phyloP scores from a whole-genome alignment of 805 yeast species.

The Wickerhamiella dianesei region DNA sequence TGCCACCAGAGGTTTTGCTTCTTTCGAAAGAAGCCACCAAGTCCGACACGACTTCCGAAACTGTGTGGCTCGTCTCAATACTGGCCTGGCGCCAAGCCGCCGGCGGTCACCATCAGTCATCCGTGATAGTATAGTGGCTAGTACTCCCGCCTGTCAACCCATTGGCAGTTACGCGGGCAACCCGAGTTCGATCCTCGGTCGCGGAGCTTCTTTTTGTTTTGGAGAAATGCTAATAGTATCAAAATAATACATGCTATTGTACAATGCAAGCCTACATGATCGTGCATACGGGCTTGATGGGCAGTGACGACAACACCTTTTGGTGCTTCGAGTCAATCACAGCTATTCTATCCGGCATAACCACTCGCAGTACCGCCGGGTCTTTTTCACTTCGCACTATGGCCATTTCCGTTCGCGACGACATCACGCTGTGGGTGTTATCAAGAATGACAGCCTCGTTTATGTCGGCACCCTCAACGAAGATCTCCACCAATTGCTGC shows the following conservation, averaged over 20 bases:
- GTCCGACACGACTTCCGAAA: too few relatives aligned
- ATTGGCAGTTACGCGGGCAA: not conserved
- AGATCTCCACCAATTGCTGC: not conserved
- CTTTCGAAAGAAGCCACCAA: too few relatives aligned
- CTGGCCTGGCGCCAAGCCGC: too few relatives aligned
- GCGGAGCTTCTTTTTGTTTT: not conserved
- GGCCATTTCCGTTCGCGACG: not conserved
- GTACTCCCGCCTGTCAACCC: not conserved
- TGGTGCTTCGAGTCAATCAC: not conserved
- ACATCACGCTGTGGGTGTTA: not conserved
- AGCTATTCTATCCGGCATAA: not conserved
- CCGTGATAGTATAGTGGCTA: not conserved
- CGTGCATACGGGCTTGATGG: not conserved
- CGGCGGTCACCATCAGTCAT: not conserved
- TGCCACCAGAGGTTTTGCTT: too few relatives aligned
- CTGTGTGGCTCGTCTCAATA: too few relatives aligned
- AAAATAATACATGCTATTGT: too few relatives aligned
- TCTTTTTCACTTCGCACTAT: not conserved
- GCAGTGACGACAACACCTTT: not conserved
- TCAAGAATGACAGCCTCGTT: not conserved
- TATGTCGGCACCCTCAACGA: not conserved
- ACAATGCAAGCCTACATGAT: not conserved
- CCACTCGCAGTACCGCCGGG: not conserved
- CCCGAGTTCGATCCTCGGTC: not conserved
- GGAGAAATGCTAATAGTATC: too few relatives aligned